Percentiles rank a stretch among this genome's conserved stretches.
Conservation (phyloP, 768 basidiomycete genomes). For the Leccinum obscurum region DNA sequence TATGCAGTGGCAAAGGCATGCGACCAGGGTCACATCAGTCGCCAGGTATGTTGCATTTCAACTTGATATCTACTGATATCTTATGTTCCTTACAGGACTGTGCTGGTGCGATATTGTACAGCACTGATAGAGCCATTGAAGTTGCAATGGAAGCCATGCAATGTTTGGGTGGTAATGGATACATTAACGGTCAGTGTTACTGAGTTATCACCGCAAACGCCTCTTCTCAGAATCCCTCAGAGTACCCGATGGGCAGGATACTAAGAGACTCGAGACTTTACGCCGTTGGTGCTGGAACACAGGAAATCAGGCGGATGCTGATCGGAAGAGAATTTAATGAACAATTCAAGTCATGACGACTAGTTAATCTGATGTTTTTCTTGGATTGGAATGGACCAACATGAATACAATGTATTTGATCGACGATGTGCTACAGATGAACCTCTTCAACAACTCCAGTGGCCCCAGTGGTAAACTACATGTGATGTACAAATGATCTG, state of each 20-base stretch:
- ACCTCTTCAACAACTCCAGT: too few relatives aligned
- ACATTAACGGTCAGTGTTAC: slow-evolving; percentile 74
- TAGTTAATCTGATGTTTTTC: background rate
- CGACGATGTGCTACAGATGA: background rate
- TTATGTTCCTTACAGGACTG: slow-evolving; percentile 62
- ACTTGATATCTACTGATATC: background rate
- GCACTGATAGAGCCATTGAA: slow-evolving; percentile 89
- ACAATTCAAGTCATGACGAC: slow-evolving; percentile 42
- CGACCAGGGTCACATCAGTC: slow-evolving; percentile 75
- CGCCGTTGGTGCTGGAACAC: slow-evolving; percentile 95
- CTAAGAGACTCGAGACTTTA: slow-evolving; percentile 87
- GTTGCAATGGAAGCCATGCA: slow-evolving; percentile 92
- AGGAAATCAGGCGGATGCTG: slow-evolving; percentile 92
- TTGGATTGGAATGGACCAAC: background rate
- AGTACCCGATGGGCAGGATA: slow-evolving; percentile 88
- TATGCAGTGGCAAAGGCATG: slow-evolving; percentile 92
- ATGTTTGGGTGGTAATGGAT: slow-evolving; percentile 92
- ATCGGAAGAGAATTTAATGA: slow-evolving; percentile 93
- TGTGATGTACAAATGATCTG: too few relatives aligned
- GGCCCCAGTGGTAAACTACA: too few relatives aligned
- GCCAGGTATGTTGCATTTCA: slow-evolving; percentile 53
- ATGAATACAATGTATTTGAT: background rate
- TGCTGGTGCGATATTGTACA: slow-evolving; percentile 91
- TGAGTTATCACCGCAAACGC: background rate
- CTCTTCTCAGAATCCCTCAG: slow-evolving; percentile 39